These are phyloP conservation scores for Castanospermum australe DNA, from an alignment of 306 rosid species.

Conservation along the genomic window DNA sequence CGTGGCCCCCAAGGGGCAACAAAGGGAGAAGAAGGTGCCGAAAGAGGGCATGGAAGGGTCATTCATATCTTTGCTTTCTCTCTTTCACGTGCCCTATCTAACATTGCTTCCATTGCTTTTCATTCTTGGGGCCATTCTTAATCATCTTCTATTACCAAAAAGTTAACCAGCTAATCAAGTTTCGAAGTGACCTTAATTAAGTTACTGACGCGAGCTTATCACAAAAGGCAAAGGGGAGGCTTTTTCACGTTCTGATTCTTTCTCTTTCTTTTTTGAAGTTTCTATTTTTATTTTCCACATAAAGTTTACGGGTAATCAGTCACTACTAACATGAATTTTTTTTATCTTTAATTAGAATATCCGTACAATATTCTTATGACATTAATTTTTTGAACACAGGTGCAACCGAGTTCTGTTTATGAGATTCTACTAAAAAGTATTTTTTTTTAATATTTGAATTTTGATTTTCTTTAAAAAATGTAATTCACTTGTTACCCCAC, in stretches of 20 bases:
- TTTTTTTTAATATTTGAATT: too few species aligned
- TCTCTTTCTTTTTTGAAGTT: background rate
- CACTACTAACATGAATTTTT: background rate
- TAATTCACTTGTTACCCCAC: too few species aligned
- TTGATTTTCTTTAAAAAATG: too few species aligned
- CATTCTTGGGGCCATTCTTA: background rate
- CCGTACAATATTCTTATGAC: too few species aligned
- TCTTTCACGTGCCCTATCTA: conserved; percentile 52
- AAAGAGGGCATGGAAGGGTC: conserved; percentile 28
- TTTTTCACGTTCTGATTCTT: background rate
- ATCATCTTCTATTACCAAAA: conserved; percentile 17
- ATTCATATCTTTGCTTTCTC: conserved; percentile 28
- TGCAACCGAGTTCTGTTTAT: too few species aligned
- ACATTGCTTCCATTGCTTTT: conserved; percentile 24
- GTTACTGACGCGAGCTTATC: background rate
- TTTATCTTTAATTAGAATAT: too few species aligned
- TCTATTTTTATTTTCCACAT: background rate
- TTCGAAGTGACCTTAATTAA: conserved; percentile 6
- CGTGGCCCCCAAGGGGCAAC: conserved; percentile 45
- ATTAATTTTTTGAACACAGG: too few species aligned
- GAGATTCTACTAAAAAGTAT: too few species aligned
- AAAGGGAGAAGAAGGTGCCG: conserved; percentile 41
- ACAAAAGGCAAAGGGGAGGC: conserved; percentile 6
- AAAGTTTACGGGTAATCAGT: background rate
- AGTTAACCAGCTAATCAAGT: background rate